A percentile compares a stretch with the other conserved stretches of the same genome.
Evolutionary conservation across 305 asterid genomes (phyloP).

Genomic region (Fraxinus floribunda): DNA sequence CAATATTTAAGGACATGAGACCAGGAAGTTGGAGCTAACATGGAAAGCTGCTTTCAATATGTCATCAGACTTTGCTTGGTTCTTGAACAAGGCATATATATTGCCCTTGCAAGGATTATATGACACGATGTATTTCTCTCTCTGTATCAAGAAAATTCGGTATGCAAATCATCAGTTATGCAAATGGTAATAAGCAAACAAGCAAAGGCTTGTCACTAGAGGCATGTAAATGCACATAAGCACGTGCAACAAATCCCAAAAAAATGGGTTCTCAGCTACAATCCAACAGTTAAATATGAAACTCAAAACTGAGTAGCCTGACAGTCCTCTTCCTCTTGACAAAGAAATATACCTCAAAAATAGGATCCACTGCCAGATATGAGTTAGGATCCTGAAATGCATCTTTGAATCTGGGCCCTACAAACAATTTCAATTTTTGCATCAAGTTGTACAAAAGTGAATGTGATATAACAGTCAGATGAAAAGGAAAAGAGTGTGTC

Average conservation of each 20-base stretch:
- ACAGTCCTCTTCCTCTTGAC: slow-evolving; percentile 19
- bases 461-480: neutral
- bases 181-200: slow-evolving; percentile 7
- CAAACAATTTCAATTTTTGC: slow-evolving; percentile 20
- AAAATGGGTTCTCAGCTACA: neutral
- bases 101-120: slow-evolving; percentile 82
- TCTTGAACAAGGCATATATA: slow-evolving; percentile 83
- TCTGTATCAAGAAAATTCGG: slow-evolving; percentile 44
- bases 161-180: slow-evolving; percentile 24
- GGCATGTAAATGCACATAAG: slow-evolving; percentile 15
- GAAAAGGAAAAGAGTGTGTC: neutral
- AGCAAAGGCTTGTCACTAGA: neutral
- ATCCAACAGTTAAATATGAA: neutral
- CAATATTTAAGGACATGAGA: slow-evolving; percentile 17
- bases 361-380: slow-evolving; percentile 76
- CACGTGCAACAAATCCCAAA: slow-evolving; percentile 4
- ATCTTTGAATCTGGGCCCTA: slow-evolving; percentile 93
- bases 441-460: slow-evolving; percentile 17
- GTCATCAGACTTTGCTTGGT: slow-evolving; percentile 96
- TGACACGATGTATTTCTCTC: slow-evolving; percentile 72
- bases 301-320: neutral
- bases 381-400: slow-evolving; percentile 94
- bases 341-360: slow-evolving; percentile 66
- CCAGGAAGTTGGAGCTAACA: slow-evolving; percentile 49
- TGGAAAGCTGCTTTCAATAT: slow-evolving; percentile 95